Percentiles rank a stretch among this genome's conserved stretches.
These are phyloP conservation scores for Flaveria floridana DNA, from an alignment of 140 eudicot species.

Conservation along the genomic window DNA sequence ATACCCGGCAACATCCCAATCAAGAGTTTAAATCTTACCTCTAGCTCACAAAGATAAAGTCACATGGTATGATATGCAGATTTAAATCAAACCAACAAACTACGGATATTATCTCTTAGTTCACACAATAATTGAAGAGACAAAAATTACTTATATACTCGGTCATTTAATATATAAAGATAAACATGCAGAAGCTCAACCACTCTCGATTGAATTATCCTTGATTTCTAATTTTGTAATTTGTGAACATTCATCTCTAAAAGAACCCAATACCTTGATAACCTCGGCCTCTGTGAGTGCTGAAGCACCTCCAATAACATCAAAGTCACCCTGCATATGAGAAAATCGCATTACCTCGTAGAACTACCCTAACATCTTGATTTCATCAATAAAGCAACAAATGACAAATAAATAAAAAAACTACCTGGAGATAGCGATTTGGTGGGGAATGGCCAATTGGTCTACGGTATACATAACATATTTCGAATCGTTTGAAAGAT, in stretches of 20 bases:
- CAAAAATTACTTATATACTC: neutral
- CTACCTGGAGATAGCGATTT: slow-evolving; percentile 88
- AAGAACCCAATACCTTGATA: slow-evolving; percentile 58
- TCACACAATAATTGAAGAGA: neutral
- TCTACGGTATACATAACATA: slow-evolving; percentile 75
- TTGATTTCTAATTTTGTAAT: neutral
- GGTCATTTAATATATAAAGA: no score
- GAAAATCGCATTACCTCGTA: slow-evolving; percentile 9
- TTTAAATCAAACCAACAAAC: neutral
- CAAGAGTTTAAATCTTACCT: no score
- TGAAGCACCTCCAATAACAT: slow-evolving; percentile 83
- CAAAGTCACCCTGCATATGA: slow-evolving; percentile 76
- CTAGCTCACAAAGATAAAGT: no score
- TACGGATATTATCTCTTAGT: neutral
- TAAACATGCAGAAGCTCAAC: neutral
- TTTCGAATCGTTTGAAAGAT: slow-evolving; percentile 78
- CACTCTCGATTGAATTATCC: slow-evolving; percentile 1
- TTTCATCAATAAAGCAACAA: slow-evolving; percentile 5
- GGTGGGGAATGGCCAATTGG: slow-evolving; percentile 95
- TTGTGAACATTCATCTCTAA: neutral
- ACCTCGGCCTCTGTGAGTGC: slow-evolving; percentile 91
- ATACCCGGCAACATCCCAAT: no score
- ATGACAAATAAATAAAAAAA: neutral
- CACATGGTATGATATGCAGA: neutral
- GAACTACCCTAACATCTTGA: slow-evolving; percentile 18